Evolutionary conservation across 352 stramenopile species (phyloP).

Genomic region (Globisporangium paddicum): DNA sequence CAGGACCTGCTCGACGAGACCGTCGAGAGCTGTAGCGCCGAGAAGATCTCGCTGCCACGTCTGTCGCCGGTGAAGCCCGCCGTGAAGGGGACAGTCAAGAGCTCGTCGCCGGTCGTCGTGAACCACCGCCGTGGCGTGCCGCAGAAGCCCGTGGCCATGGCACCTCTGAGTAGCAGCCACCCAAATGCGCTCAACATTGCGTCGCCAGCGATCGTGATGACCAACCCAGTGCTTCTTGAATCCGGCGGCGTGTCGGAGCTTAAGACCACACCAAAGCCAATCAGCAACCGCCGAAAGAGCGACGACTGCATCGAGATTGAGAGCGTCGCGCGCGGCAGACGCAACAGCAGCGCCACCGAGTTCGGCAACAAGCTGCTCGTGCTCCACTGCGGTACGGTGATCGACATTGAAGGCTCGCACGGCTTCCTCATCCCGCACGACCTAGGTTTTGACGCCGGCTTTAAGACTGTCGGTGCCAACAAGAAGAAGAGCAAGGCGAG

Average conservation of each 20-base stretch:
- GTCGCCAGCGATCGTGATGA: constrained; percentile 31
- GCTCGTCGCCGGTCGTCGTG: constrained; percentile 11
- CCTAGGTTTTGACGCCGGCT: constrained; percentile 25
- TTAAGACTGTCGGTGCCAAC: constrained; percentile 8
- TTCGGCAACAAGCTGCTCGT: constrained; percentile 54
- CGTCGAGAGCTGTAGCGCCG: constrained; percentile 38
- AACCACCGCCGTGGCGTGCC: constrained; percentile 14
- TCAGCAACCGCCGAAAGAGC: constrained; percentile 9
- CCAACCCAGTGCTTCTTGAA: constrained; percentile 13
- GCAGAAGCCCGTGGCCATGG: constrained; percentile 10
- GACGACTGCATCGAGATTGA: constrained; percentile 15
- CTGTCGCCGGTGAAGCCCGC: constrained; percentile 27
- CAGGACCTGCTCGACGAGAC: constrained; percentile 57
- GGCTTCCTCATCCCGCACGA: constrained; percentile 78
- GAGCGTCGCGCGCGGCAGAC: constrained; percentile 9
- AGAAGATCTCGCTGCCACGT: constrained; percentile 50
- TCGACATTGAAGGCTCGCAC: constrained; percentile 69
- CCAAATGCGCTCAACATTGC: constrained; percentile 30
- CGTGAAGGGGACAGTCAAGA: constrained; percentile 11
- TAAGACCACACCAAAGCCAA: constrained; percentile 3
- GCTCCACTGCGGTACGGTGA: constrained; percentile 71
- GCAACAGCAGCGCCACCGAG: constrained; percentile 24
- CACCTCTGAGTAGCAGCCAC: constrained; percentile 13
- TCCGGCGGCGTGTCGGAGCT: constrained; percentile 12
- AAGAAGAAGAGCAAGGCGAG: constrained; percentile 11